These are phyloP conservation scores for Aspergillus bertholletiae DNA, from an alignment of 495 filamentous ascomycete genomes.

Conservation along the genomic window DNA sequence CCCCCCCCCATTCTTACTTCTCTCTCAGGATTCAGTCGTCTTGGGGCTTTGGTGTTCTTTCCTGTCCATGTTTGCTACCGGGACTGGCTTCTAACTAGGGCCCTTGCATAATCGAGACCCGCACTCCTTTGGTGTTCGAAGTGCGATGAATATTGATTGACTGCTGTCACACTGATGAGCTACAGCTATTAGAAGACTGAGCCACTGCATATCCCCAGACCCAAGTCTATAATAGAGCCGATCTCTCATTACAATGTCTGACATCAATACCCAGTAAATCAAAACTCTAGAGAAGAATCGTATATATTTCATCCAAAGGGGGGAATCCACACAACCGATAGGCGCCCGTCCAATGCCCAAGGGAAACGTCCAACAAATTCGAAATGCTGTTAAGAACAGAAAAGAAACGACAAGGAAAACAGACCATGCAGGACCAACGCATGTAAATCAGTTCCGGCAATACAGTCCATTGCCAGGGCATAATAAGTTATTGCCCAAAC, in stretches of 20 bases:
- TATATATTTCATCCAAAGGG: not conserved
- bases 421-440: not conserved
- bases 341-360: conserved; percentile 12
- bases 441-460: not conserved
- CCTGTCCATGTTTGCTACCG: not conserved
- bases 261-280: not conserved
- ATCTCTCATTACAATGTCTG: not conserved
- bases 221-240: not conserved
- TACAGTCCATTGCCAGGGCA: not conserved
- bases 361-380: not conserved
- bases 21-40: no score
- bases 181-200: not conserved
- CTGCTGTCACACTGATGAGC: no score
- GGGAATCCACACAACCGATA: not conserved
- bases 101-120: not conserved
- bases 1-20: no score
- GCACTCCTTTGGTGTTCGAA: not conserved
- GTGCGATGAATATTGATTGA: not conserved
- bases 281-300: not conserved
- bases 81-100: not conserved
- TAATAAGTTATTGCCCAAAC: not conserved
- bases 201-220: not conserved
- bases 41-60: not conserved
- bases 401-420: not conserved
- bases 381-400: not conserved